phyloP scores from a whole-genome alignment of 176 grass and related monocot genomes.

The Rhynchospora breviuscula region DNA sequence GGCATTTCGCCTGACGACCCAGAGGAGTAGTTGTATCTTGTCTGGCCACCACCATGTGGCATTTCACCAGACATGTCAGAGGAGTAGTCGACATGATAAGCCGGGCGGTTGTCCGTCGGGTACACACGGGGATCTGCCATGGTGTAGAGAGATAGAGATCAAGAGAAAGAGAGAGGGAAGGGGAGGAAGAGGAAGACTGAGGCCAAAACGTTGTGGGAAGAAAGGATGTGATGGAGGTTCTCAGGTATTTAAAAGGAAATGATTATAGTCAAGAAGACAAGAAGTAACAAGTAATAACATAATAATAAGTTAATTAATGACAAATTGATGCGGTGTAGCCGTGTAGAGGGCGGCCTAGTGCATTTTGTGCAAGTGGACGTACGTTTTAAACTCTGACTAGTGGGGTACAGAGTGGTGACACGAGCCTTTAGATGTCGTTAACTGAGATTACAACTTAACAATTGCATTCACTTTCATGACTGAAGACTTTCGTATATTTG shows the following conservation, averaged over 20 bases:
- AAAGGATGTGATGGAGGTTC: slow-evolving; percentile 1
- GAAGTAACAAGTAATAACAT: too few relatives aligned
- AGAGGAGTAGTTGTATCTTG: slow-evolving; percentile 6
- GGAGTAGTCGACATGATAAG: slow-evolving; percentile 18
- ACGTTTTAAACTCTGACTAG: neutral
- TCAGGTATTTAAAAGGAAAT: slow-evolving; percentile 22
- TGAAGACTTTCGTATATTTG: neutral
- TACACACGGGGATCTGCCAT: neutral
- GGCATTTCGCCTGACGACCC: slow-evolving; percentile 13
- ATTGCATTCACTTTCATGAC: neutral
- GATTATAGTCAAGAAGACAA: neutral
- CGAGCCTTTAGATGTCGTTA: neutral
- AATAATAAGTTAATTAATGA: neutral
- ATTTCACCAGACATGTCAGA: slow-evolving; percentile 23
- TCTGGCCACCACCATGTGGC: neutral
- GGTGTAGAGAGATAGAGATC: neutral
- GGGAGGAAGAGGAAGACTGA: neutral
- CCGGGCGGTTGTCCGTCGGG: neutral
- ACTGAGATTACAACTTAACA: neutral
- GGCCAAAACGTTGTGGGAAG: neutral
- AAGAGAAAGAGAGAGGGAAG: neutral
- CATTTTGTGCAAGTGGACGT: neutral
- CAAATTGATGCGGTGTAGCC: neutral
- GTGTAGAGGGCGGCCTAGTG: neutral
- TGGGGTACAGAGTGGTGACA: neutral